These are phyloP conservation scores for Apostasia ramifera DNA, from an alignment of 106 monocot species.

Conservation along the genomic window DNA sequence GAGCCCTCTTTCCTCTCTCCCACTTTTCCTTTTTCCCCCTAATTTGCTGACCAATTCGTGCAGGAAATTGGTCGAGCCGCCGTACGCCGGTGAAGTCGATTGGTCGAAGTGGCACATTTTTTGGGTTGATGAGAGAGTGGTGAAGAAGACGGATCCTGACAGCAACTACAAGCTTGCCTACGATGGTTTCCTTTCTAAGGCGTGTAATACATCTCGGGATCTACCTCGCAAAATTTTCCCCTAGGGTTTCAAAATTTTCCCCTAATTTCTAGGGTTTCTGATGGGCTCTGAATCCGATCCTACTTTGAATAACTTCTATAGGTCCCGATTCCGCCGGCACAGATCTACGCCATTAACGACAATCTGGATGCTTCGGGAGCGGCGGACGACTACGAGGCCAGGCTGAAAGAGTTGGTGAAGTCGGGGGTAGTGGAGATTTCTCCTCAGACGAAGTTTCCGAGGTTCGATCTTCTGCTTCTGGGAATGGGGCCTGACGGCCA, in stretches of 20 bases:
- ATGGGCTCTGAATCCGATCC: too few species aligned
- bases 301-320: conserved; percentile 5
- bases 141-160: conserved; percentile 64
- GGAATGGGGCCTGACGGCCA: conserved; percentile 80
- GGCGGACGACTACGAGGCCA: conserved; percentile 53
- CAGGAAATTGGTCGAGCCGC: conserved; percentile 76
- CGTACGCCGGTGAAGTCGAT: conserved; percentile 56
- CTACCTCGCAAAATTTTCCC: too few species aligned
- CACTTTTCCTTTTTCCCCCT: background rate
- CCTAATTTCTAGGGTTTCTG: too few species aligned
- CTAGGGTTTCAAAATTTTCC: too few species aligned
- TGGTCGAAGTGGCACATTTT: conserved; percentile 91
- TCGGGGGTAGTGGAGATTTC: conserved; percentile 26
- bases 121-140: conserved; percentile 96
- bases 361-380: conserved; percentile 40
- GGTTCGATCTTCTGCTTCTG: conserved; percentile 65
- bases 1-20: background rate
- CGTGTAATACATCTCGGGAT: conserved; percentile 1
- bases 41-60: background rate
- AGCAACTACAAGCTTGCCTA: conserved; percentile 90
- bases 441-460: conserved; percentile 33
- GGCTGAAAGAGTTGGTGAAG: conserved; percentile 41
- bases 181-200: conserved; percentile 80
- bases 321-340: conserved; percentile 55
- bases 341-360: conserved; percentile 53